phyloP scores from a whole-genome alignment of 805 yeast genomes.

The Teunomyces panamensis region DNA sequence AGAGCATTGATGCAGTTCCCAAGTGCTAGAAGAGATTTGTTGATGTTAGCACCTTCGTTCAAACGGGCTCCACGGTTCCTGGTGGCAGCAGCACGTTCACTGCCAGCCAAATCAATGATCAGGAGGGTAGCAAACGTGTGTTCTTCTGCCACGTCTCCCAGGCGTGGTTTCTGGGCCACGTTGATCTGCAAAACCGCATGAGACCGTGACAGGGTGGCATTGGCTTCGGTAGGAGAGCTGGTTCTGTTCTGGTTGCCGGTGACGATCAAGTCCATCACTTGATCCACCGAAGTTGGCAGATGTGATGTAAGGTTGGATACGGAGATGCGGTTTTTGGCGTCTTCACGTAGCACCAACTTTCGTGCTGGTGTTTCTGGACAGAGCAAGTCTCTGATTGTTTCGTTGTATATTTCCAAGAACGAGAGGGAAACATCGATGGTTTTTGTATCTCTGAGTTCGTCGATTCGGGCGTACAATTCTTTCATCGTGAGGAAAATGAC shows the following conservation, averaged over 20 bases:
- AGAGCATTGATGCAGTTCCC: conserved; percentile 94
- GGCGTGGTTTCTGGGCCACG: conserved; percentile 56
- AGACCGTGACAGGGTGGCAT: conserved; percentile 85
- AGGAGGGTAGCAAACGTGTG: conserved; percentile 79
- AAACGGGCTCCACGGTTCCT: conserved; percentile 78
- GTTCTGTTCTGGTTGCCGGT: conserved; percentile 75
- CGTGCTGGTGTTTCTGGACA: conserved; percentile 49
- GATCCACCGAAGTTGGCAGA: conserved; percentile 58
- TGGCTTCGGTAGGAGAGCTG: conserved; percentile 86
- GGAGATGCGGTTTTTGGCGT: conserved; percentile 57
- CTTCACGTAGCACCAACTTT: conserved; percentile 66
- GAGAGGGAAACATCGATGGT: conserved; percentile 61
- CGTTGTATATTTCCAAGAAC: conserved; percentile 88
- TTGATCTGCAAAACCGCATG: conserved; percentile 90
- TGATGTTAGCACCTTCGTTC: conserved; percentile 91
- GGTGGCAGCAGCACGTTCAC: conserved; percentile 91
- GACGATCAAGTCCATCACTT: conserved; percentile 75
- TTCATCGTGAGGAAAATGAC: conserved; percentile 74
- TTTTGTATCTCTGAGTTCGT: conserved; percentile 51
- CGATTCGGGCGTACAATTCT: conserved; percentile 66
- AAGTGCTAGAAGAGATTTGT: conserved; percentile 79
- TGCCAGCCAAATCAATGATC: conserved; percentile 90
- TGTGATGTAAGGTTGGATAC: conserved; percentile 72
- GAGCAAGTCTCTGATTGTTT: conserved; percentile 77
- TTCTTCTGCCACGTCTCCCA: conserved; percentile 61